Evolutionary conservation across 768 basidiomycete species (phyloP).

Genomic region (Suillus decipiens): DNA sequence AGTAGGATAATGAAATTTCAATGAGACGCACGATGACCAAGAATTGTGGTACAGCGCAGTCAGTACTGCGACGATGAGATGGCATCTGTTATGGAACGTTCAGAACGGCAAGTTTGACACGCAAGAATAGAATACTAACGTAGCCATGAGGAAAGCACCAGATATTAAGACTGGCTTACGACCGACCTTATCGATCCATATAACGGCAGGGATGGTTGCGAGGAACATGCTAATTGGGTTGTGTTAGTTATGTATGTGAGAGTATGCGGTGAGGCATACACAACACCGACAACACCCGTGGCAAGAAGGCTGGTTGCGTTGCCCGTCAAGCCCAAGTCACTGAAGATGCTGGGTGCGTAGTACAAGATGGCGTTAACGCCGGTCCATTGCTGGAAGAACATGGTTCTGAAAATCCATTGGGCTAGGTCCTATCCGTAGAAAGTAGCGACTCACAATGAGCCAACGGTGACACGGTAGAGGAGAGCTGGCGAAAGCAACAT

Average conservation of each 20-base stretch:
- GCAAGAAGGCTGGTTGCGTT: slow-evolving; percentile 59
- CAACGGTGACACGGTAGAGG: slow-evolving; percentile 62
- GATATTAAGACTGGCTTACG: slow-evolving; percentile 73
- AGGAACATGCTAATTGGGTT: slow-evolving; percentile 57
- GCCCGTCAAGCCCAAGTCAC: slow-evolving; percentile 57
- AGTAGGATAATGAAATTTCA: background rate
- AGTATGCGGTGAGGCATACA: slow-evolving; percentile 42
- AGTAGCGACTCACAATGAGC: slow-evolving; percentile 45
- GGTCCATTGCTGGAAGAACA: slow-evolving; percentile 87
- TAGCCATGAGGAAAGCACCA: slow-evolving; percentile 75
- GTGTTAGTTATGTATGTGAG: background rate
- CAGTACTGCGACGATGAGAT: slow-evolving; percentile 68
- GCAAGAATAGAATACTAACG: slow-evolving; percentile 35
- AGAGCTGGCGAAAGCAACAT: slow-evolving; percentile 40
- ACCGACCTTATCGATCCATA: slow-evolving; percentile 79
- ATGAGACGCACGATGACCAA: slow-evolving; percentile 48
- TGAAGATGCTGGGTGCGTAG: slow-evolving; percentile 75
- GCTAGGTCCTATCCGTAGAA: background rate
- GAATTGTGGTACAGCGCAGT: slow-evolving; percentile 56
- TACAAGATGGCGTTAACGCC: slow-evolving; percentile 78
- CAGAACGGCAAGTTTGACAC: slow-evolving; percentile 16
- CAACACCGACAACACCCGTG: slow-evolving; percentile 78
- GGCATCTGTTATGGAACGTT: slow-evolving; percentile 45
- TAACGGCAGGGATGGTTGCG: slow-evolving; percentile 77
- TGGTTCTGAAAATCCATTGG: slow-evolving; percentile 41